phyloP scores from a whole-genome alignment of 1,284 basidiomycete species.

The Fomitopsis schrenkii region DNA sequence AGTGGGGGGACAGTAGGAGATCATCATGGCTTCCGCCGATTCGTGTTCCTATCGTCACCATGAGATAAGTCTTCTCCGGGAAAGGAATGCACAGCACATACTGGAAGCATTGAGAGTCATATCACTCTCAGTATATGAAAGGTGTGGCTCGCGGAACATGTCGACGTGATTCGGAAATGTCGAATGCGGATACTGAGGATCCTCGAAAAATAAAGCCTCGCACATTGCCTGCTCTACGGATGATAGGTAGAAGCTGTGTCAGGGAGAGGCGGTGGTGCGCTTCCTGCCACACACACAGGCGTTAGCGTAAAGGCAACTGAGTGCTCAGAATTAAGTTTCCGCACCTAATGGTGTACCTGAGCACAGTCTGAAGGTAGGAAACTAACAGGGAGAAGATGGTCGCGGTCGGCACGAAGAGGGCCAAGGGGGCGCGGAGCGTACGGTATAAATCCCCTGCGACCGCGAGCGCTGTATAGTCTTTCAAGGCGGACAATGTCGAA shows the following conservation, averaged over 20 bases:
- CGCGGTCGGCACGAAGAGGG: not conserved
- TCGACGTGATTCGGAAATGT: not conserved
- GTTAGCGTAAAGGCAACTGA: not conserved
- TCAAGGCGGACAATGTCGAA: constrained; percentile 11
- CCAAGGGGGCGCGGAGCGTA: not conserved
- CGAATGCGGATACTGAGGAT: not conserved
- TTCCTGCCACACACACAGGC: not conserved
- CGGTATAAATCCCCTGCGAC: not conserved
- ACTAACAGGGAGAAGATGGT: not conserved
- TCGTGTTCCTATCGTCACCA: not conserved
- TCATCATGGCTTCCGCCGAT: not conserved
- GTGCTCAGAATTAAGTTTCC: not conserved
- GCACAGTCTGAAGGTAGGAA: not conserved
- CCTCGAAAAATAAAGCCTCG: not conserved
- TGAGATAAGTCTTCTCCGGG: not conserved
- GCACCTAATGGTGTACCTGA: not conserved
- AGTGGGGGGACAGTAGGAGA: not conserved
- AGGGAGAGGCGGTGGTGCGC: not conserved
- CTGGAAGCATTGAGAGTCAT: not conserved
- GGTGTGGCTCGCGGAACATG: not conserved
- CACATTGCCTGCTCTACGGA: not conserved
- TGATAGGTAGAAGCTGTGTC: not conserved
- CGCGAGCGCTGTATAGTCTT: not conserved
- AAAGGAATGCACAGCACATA: not conserved
- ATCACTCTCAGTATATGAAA: not conserved